These are phyloP conservation scores for Alternaria gaisen DNA, from an alignment of 2,329 filamentous ascomycete species.

Conservation along the genomic window DNA sequence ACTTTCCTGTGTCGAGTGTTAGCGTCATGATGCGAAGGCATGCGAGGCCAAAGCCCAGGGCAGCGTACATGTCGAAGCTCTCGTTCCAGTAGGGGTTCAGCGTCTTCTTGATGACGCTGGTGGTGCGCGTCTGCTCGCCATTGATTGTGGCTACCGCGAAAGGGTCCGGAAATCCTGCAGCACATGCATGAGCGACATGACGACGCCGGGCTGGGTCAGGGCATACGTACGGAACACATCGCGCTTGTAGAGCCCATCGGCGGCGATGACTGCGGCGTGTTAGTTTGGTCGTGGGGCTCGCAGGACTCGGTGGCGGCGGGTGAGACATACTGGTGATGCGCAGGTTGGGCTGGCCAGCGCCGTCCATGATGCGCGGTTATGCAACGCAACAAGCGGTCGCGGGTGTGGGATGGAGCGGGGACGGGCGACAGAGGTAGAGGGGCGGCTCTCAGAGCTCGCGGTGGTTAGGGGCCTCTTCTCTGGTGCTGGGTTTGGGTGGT, in stretches of 20 bases:
- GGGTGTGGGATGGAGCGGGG: neutral
- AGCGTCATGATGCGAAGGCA: slow-evolving; percentile 25
- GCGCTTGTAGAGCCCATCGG: slow-evolving; percentile 97
- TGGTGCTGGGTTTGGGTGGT: slow-evolving; percentile 8
- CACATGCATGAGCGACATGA: slow-evolving; percentile 40
- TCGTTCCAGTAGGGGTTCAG: slow-evolving; percentile 99
- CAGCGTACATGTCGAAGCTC: slow-evolving; percentile 91
- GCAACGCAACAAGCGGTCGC: slow-evolving; percentile 4
- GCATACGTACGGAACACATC: slow-evolving; percentile 91
- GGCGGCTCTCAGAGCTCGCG: slow-evolving; percentile 47
- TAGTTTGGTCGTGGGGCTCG: slow-evolving; percentile 27
- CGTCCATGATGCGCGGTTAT: slow-evolving; percentile 52
- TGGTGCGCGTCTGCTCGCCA: slow-evolving; percentile 98
- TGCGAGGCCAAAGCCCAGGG: slow-evolving; percentile 10
- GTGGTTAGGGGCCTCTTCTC: slow-evolving; percentile 15
- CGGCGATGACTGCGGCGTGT: slow-evolving; percentile 82
- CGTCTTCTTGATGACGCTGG: slow-evolving; percentile 94
- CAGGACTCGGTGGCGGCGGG: slow-evolving; percentile 10
- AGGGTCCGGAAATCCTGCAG: slow-evolving; percentile 90
- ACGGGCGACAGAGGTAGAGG: slow-evolving; percentile 2
- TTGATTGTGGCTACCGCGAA: slow-evolving; percentile 97
- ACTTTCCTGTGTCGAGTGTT: slow-evolving; percentile 70
- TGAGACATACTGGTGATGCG: slow-evolving; percentile 83
- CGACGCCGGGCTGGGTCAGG: slow-evolving; percentile 2
- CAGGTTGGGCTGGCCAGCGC: slow-evolving; percentile 74